Percentiles rank a stretch among this genome's conserved stretches.
These are phyloP conservation scores for Emergomyces pasteurianus DNA, from an alignment of 2,329 filamentous ascomycete genomes.

Conservation along the genomic window DNA sequence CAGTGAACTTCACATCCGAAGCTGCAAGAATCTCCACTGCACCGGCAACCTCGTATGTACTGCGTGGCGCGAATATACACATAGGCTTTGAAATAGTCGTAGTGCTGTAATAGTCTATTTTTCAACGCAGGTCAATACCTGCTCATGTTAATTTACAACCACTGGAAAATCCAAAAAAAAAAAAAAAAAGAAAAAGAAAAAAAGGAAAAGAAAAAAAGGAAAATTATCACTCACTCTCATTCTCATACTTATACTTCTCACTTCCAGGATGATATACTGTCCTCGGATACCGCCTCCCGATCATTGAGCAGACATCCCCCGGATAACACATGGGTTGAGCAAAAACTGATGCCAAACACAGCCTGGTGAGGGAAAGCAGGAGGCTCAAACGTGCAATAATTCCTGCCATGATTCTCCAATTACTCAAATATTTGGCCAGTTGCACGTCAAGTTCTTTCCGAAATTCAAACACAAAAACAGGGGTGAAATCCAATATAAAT, in stretches of 20 bases:
- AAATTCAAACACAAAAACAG: background rate
- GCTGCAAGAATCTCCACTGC: constrained; percentile 14
- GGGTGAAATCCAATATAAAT: background rate
- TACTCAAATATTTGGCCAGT: background rate
- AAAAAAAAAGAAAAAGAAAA: background rate
- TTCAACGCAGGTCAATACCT: background rate
- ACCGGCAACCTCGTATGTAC: constrained; percentile 15
- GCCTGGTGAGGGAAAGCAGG: background rate
- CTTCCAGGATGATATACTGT: background rate
- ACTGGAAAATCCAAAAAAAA: background rate
- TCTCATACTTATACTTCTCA: background rate
- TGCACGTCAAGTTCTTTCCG: background rate
- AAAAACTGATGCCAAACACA: background rate
- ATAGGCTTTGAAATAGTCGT: constrained; percentile 9
- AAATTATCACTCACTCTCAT: background rate
- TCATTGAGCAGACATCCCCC: background rate
- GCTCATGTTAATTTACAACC: background rate
- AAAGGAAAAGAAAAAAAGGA: background rate
- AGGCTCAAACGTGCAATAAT: background rate
- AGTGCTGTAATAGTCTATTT: background rate
- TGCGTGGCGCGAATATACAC: constrained; percentile 21
- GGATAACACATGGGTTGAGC: background rate
- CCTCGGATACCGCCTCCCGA: background rate
- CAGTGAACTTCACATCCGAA: constrained; percentile 20
- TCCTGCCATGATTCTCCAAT: background rate